phyloP scores from a whole-genome alignment of 179 eudicot genomes.

The Actinidia arguta region DNA sequence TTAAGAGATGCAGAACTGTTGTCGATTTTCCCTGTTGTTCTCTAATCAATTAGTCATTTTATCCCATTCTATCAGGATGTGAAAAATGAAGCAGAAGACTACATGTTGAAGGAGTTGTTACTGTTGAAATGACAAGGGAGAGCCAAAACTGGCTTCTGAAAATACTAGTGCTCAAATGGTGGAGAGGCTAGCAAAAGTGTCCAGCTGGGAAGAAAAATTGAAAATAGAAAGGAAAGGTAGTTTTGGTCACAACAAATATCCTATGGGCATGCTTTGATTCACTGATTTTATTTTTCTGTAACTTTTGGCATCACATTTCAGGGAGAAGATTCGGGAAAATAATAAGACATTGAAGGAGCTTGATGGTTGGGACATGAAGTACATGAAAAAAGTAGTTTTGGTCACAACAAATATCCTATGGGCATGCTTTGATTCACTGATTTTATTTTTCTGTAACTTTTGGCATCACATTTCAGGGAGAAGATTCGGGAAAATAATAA shows the following conservation, averaged over 20 bases:
- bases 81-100: constrained; percentile 95
- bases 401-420: background rate
- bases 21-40: background rate
- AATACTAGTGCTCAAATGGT: constrained; percentile 53
- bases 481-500: constrained; percentile 68
- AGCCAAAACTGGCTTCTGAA: constrained; percentile 78
- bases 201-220: constrained; percentile 69
- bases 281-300: background rate
- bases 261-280: background rate
- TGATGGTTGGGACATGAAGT: constrained; percentile 73
- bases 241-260: background rate
- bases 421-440: background rate
- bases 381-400: constrained; percentile 58
- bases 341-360: constrained; percentile 73
- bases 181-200: constrained; percentile 60
- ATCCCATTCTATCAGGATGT: constrained; percentile 55
- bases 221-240: constrained; percentile 86
- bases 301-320: constrained; percentile 30
- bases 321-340: constrained; percentile 81
- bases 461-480: constrained; percentile 53
- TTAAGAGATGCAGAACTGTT: background rate
- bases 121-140: constrained; percentile 93
- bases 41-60: background rate
- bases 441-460: background rate
- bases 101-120: constrained; percentile 87